Base-by-base conservation (phyloP, 305 asterid genomes). In the Fraxinus xanthoxyloides region DNA sequence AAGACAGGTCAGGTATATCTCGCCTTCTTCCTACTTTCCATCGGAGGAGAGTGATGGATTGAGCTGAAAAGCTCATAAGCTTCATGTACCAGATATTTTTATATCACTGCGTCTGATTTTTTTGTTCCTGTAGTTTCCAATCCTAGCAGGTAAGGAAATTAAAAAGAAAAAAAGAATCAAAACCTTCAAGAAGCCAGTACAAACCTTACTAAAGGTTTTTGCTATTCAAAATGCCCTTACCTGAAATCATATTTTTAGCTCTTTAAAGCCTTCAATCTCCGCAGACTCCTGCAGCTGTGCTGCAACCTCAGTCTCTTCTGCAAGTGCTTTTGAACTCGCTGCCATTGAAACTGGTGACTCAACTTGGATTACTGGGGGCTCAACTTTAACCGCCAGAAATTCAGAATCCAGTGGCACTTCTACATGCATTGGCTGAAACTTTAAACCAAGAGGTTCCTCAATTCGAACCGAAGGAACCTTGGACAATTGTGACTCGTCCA, bases 191-290 rank as follows among this genome's bases (percentile, higher is more conserved):
- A 80, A 24, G 75, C 54, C 83, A 86, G 86, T 76, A 86, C 76
- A 72, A 48, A 31, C 48, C 48, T 72, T 70, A 70, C 43, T 35
- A 30, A 70, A 70, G 46, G 81, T 69, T 86, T 81, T 65, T 80
- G 81, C 78, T 82, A 59, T 79, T 85, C 79, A 34, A 80, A 79
- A 34, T 32, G 26, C 77, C 13, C 63, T 28, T 34, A 63, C 76
- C 73, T 78, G 81, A 75, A 83, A 73, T 85, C 89, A 91, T 77
- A 91, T 87, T 84, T 90, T 85, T 87, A 90, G 87, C 80, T 85
- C 85, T 86, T 91, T 87, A 74, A 89, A 82, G 70, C 73, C 87
- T 79, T 86, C 87, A 35, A 86, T 82, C 78, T 77, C 90, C 30
- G 78, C 75, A 17, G 85, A 81, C 74, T 84, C 90, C 80, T 79